These are phyloP conservation scores for Wickerhamiella nectarea DNA, from an alignment of 805 yeast species.

Conservation along the genomic window DNA sequence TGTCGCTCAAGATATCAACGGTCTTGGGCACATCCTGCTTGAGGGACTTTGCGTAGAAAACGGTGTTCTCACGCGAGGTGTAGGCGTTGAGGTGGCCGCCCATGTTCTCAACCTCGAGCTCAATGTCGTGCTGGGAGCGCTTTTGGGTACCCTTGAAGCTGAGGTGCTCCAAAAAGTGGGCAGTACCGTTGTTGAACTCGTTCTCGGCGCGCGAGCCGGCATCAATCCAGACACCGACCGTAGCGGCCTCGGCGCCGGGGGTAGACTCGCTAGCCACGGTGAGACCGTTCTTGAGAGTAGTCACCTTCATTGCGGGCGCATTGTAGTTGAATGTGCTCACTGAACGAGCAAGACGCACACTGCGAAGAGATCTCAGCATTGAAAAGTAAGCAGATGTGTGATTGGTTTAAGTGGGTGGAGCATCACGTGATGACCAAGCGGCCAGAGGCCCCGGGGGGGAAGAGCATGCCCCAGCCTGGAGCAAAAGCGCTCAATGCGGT, in stretches of 20 bases:
- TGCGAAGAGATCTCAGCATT: slow-evolving; percentile 16
- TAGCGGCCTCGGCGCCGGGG: slow-evolving; percentile 85
- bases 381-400: slow-evolving; percentile 9
- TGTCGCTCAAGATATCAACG: slow-evolving; percentile 79
- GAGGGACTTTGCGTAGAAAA: slow-evolving; percentile 83
- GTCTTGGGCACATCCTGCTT: slow-evolving; percentile 69
- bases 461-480: too few relatives aligned
- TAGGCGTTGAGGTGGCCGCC: slow-evolving; percentile 98
- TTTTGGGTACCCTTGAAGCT: slow-evolving; percentile 88
- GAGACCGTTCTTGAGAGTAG: slow-evolving; percentile 76
- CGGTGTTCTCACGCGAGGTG: slow-evolving; percentile 95
- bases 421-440: slow-evolving; percentile 3
- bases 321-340: slow-evolving; percentile 18
- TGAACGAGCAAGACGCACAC: slow-evolving; percentile 14
- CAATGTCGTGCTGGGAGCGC: slow-evolving; percentile 70
- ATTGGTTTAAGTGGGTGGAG: slow-evolving; percentile 3
- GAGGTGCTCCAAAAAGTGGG: slow-evolving; percentile 91
- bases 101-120: slow-evolving; percentile 85
- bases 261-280: slow-evolving; percentile 84
- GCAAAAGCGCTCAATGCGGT: too few relatives aligned
- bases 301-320: slow-evolving; percentile 42
- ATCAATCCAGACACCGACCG: slow-evolving; percentile 97
- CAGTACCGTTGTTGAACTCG: slow-evolving; percentile 77
- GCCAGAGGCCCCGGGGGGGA: too few relatives aligned
- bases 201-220: slow-evolving; percentile 97